These are phyloP conservation scores for Penicillium psychrosexuale DNA, from an alignment of 2,329 filamentous ascomycete species.

Conservation along the genomic window DNA sequence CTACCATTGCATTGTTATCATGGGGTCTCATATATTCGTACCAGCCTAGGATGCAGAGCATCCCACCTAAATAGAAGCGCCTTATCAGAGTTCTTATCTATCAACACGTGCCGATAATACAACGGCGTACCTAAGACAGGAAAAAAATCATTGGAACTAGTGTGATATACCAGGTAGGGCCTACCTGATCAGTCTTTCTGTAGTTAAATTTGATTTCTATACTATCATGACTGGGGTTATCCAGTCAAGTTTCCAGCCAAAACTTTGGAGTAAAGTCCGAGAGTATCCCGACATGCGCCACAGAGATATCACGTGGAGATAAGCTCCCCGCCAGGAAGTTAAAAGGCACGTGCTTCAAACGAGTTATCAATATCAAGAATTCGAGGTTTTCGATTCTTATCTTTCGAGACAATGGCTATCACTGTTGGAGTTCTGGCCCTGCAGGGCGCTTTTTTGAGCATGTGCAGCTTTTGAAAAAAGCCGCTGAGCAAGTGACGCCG, in stretches of 20 bases:
- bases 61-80: background rate
- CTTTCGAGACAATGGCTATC: constrained; percentile 35
- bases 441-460: constrained; percentile 95
- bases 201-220: background rate
- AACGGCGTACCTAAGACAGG: background rate
- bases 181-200: background rate
- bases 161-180: too few species aligned
- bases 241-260: background rate
- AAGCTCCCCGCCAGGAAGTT: constrained; percentile 18
- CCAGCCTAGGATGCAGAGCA: background rate
- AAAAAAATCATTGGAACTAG: background rate
- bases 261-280: too few species aligned
- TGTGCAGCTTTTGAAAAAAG: constrained; percentile 68
- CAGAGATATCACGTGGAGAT: constrained; percentile 10
- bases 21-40: background rate
- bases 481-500: constrained; percentile 45
- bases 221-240: background rate
- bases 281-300: too few species aligned
- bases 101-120: background rate
- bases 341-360: constrained; percentile 9
- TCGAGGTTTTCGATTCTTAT: background rate
- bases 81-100: background rate
- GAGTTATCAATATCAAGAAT: constrained; percentile 14
- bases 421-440: constrained; percentile 68
- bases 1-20: background rate